Evolutionary conservation across 2,329 filamentous ascomycete species (phyloP).

Genomic region (Uncinocarpus reesii): DNA sequence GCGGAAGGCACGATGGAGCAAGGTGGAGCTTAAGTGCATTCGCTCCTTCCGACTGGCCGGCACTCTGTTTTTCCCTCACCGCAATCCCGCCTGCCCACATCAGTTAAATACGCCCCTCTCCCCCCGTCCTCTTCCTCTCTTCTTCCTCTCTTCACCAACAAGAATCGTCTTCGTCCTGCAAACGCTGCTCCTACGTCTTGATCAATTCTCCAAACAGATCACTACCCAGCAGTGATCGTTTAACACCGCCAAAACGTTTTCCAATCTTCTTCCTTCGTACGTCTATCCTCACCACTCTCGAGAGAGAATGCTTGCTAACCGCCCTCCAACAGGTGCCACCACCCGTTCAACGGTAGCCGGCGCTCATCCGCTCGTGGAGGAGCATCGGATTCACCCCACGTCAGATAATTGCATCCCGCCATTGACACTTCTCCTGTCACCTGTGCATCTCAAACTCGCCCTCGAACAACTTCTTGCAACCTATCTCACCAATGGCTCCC

Average conservation of each 20-base stretch:
- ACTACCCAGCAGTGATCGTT: conserved; percentile 46
- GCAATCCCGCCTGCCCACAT: not conserved
- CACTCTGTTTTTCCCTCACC: too few relatives aligned
- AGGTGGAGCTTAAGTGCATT: not conserved
- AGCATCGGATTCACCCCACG: conserved; percentile 52
- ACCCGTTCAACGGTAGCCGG: conserved; percentile 94
- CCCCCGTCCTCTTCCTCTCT: conserved; percentile 1
- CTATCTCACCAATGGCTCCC: conserved; percentile 62
- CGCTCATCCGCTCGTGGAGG: conserved; percentile 80
- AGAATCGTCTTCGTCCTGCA: not conserved
- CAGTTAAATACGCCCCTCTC: conserved; percentile 9
- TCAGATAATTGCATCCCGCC: conserved; percentile 33
- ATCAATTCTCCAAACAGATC: conserved; percentile 16
- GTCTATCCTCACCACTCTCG: conserved; percentile 29
- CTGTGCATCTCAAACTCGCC: conserved; percentile 17
- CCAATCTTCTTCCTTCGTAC: conserved; percentile 95
- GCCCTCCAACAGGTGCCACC: conserved; percentile 57
- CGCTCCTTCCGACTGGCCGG: conserved; percentile 9
- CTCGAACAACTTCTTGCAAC: conserved; percentile 27
- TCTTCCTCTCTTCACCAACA: conserved; percentile 4
- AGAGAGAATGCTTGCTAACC: conserved; percentile 21
- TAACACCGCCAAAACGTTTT: conserved; percentile 84
- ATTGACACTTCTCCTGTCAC: conserved; percentile 5
- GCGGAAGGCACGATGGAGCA: not conserved
- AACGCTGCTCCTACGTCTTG: conserved; percentile 13